phyloP scores from a whole-genome alignment of 2,329 filamentous ascomycete genomes.

The Paracoccidioides lutzii region DNA sequence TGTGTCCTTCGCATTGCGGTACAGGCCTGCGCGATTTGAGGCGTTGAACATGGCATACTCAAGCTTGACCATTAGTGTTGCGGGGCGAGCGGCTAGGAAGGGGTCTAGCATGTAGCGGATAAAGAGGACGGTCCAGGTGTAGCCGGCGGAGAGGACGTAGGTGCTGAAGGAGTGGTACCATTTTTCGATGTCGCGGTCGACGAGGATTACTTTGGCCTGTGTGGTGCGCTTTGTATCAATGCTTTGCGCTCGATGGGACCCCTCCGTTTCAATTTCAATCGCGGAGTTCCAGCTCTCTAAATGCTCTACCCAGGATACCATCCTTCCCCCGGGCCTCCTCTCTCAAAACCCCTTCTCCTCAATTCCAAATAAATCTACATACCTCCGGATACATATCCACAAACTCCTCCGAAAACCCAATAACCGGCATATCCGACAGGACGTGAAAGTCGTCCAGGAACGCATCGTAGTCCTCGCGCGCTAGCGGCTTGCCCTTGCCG shows the following conservation, averaged over 20 bases:
- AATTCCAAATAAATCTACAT: neutral
- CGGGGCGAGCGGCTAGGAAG: neutral
- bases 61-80: neutral
- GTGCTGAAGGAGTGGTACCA: conserved; percentile 1
- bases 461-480: neutral
- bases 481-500: neutral
- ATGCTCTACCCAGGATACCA: no score
- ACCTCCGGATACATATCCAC: conserved; percentile 2
- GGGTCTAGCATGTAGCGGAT: neutral
- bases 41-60: neutral
- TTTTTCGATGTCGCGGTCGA: conserved; percentile 1
- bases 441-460: neutral
- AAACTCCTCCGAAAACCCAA: conserved; percentile 3
- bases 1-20: neutral
- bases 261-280: no score
- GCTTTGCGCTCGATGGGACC: no score
- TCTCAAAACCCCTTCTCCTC: neutral
- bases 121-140: neutral
- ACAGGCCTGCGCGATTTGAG: neutral
- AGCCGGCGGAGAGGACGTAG: neutral
- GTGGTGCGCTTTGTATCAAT: no score
- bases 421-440: neutral
- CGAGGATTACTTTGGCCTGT: conserved; percentile 2
- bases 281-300: no score
- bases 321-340: no score